Conservation (phyloP, 2,329 filamentous ascomycete species). For the Aspergillus uvarum region DNA sequence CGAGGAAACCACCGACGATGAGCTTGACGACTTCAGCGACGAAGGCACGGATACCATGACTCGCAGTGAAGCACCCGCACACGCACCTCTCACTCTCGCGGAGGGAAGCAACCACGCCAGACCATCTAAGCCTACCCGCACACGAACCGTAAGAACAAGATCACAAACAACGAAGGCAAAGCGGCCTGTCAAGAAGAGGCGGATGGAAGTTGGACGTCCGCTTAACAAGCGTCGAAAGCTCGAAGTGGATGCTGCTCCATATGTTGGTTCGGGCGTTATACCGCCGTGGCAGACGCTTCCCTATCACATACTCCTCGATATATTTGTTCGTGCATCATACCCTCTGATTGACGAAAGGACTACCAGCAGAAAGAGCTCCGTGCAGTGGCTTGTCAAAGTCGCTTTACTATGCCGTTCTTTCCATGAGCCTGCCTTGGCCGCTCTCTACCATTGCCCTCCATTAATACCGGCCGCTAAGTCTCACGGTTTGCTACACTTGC, state of each 20-base stretch:
- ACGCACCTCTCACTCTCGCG: slow-evolving; percentile 9
- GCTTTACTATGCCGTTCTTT: slow-evolving; percentile 65
- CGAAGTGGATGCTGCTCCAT: slow-evolving; percentile 15
- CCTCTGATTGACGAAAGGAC: slow-evolving; percentile 51
- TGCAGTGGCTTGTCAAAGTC: slow-evolving; percentile 62
- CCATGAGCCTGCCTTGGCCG: slow-evolving; percentile 69
- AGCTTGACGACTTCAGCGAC: slow-evolving; percentile 17
- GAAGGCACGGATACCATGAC: slow-evolving; percentile 16
- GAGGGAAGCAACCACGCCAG: slow-evolving; percentile 11
- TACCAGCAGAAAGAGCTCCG: slow-evolving; percentile 25
- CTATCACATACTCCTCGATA: slow-evolving; percentile 66
- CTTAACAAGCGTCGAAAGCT: slow-evolving; percentile 29
- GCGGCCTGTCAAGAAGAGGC: slow-evolving; percentile 13
- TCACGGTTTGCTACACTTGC: slow-evolving; percentile 51
- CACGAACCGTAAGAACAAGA: slow-evolving; percentile 19
- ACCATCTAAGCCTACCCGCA: slow-evolving; percentile 16
- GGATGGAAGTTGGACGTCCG: slow-evolving; percentile 22
- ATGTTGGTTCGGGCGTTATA: slow-evolving; percentile 39
- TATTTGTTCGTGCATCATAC: slow-evolving; percentile 67
- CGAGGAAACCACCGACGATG: slow-evolving; percentile 36
- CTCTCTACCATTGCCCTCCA: slow-evolving; percentile 68
- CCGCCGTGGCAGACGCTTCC: slow-evolving; percentile 63
- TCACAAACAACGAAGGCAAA: slow-evolving; percentile 24
- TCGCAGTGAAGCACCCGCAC: slow-evolving; percentile 12
- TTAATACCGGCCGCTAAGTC: slow-evolving; percentile 55